These are phyloP conservation scores for Epichloe uncinata DNA, from an alignment of 2,329 filamentous ascomycete genomes.

Conservation along the genomic window DNA sequence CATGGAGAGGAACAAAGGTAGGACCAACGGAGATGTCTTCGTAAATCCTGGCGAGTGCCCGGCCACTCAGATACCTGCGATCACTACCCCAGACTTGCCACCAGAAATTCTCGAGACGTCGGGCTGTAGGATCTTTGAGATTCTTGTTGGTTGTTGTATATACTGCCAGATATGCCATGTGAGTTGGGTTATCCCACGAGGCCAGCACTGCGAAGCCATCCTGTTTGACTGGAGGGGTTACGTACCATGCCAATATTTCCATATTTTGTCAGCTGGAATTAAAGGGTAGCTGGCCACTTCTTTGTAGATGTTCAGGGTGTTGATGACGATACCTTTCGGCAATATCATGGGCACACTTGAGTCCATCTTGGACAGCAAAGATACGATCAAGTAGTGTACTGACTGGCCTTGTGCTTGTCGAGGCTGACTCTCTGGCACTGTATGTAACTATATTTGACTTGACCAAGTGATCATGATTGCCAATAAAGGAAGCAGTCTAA, in stretches of 20 bases:
- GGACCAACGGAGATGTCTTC: slow-evolving; percentile 44
- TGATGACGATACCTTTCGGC: slow-evolving; percentile 44
- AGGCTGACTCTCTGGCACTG: neutral
- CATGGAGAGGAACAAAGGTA: slow-evolving; percentile 41
- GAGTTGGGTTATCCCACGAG: neutral
- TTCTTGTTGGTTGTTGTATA: slow-evolving; percentile 47
- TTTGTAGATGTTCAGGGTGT: slow-evolving; percentile 36
- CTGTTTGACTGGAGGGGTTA: neutral
- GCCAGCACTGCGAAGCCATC: neutral
- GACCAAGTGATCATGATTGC: slow-evolving; percentile 2
- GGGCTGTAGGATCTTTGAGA: slow-evolving; percentile 47
- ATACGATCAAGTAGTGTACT: neutral
- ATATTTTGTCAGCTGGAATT: slow-evolving; percentile 39
- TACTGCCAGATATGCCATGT: slow-evolving; percentile 23
- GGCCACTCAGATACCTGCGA: slow-evolving; percentile 37
- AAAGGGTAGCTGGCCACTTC: slow-evolving; percentile 38
- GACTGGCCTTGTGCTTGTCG: neutral
- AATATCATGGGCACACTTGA: slow-evolving; percentile 30
- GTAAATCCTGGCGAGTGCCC: slow-evolving; percentile 40
- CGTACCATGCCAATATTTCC: slow-evolving; percentile 44
- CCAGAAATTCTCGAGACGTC: slow-evolving; percentile 51
- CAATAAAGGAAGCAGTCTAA: neutral
- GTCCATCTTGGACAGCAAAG: slow-evolving; percentile 17
- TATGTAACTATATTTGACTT: neutral
- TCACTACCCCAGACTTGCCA: slow-evolving; percentile 53